phyloP scores from a whole-genome alignment of 192 early-diverging fungal genomes.

The Irineochytrium annulatum region DNA sequence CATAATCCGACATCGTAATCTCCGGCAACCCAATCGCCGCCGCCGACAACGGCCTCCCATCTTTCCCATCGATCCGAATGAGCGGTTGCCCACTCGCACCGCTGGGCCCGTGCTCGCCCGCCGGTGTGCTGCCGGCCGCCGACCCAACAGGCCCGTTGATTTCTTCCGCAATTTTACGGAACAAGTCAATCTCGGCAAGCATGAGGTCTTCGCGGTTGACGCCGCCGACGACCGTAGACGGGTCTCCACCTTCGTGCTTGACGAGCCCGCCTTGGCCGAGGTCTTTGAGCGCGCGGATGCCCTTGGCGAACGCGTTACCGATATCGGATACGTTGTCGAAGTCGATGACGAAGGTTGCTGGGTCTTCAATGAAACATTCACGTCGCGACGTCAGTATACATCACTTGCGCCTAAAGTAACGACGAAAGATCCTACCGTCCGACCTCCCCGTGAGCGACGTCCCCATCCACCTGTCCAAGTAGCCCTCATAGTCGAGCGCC shows the following conservation, averaged over 20 bases:
- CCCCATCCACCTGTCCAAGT: constrained; percentile 41
- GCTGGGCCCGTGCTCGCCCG: too few relatives aligned
- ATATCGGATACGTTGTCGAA: not conserved
- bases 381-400: not conserved
- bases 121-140: too few relatives aligned
- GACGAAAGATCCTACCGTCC: constrained; percentile 28
- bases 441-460: constrained; percentile 41
- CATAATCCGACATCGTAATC: too few relatives aligned
- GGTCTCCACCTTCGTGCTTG: too few relatives aligned
- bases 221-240: not conserved
- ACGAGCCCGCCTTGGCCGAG: too few relatives aligned
- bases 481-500: constrained; percentile 48
- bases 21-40: too few relatives aligned
- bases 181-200: constrained; percentile 32
- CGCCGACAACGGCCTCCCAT: too few relatives aligned
- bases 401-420: not conserved
- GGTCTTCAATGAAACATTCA: too few relatives aligned
- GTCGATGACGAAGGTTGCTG: constrained; percentile 6
- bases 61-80: too few relatives aligned
- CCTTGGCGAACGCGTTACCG: not conserved
- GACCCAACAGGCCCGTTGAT: too few relatives aligned
- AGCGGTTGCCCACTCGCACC: too few relatives aligned
- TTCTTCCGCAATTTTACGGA: constrained; percentile 21
- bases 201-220: constrained; percentile 6
- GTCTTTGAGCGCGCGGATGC: too few relatives aligned